A percentile compares a stretch with the other conserved stretches of the same genome.
Conservation (phyloP, 306 rosid species). For the Cicer arietinum region DNA sequence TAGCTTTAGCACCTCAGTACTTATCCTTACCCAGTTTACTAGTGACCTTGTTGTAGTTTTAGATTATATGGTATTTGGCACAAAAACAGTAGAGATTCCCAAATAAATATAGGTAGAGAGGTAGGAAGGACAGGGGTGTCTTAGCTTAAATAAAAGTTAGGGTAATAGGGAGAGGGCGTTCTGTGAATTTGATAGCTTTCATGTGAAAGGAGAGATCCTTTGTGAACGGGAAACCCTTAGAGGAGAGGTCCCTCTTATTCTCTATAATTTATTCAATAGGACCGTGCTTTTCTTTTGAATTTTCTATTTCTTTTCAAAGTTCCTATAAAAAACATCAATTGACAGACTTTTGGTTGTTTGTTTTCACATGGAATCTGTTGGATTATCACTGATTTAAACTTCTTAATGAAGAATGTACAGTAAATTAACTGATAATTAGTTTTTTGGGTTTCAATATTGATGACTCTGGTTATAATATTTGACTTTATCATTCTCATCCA, state of each 20-base stretch:
- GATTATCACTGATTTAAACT: conserved; percentile 27
- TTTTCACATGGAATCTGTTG: not conserved
- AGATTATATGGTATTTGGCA: not conserved
- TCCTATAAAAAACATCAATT: not conserved
- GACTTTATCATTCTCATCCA: conserved; percentile 36
- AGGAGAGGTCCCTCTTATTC: not conserved
- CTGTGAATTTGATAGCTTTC: not conserved
- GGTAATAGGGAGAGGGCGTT: not conserved
- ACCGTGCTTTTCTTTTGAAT: not conserved
- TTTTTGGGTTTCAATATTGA: conserved; percentile 12
- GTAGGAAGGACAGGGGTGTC: not conserved
- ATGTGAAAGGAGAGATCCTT: not conserved
- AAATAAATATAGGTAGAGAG: not conserved
- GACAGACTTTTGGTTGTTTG: conserved; percentile 3
- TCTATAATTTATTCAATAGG: not conserved
- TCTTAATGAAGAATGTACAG: conserved; percentile 5
- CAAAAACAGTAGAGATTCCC: not conserved
- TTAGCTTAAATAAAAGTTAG: not conserved
- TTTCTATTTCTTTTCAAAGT: not conserved
- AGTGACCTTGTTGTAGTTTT: not conserved
- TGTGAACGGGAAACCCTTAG: not conserved
- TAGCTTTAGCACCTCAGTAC: conserved; percentile 25
- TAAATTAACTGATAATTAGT: not conserved
- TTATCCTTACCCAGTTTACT: not conserved
- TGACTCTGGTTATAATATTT: conserved; percentile 12